Evolutionary conservation across 2,329 filamentous ascomycete genomes (phyloP), one percentile per base, ranked within the genome.

Genomic region (Knufia fluminis): DNA sequence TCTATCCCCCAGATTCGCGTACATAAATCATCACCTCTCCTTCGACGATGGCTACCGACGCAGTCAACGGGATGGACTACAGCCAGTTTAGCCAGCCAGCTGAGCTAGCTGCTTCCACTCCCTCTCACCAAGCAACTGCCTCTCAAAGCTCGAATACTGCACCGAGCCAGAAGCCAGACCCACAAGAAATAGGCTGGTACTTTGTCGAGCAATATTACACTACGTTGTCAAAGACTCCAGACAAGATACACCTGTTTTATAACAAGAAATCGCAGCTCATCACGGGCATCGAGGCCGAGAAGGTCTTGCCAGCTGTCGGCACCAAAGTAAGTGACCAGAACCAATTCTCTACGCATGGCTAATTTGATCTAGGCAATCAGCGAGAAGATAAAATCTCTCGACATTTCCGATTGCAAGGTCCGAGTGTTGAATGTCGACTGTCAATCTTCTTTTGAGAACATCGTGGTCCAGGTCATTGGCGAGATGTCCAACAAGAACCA

Each of bases 141-240:
- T 58, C 56, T 45, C 57, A 59, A 35, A 56, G 56, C 51, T 57
- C 56, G 14, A 53, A 53, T 26, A 23, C 48, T 14, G 50, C 57
- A 24, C 54, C 54, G 12, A 48, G 52, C 24, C 48, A 58, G 41
- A 46, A 62, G 20, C 71, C 60, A 14, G 52, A 77, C 80, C 55
- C 74, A 73, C 61, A 96, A 95, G 75, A 97, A 73, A 89, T 98
- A 59, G 92, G 89, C 69, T 98, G 92, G 92, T 97, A 91, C 74
- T 98, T 98, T 61, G 92, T 98, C 52, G 90, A 97, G 78, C 89
- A 95, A 71, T 98, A 96, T 77, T 98, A 98, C 73, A 97, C 87
- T 60, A 98, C 89, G 54, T 74, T 98, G 64, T 96, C 90, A 80
- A 90, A 91, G 71, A 86, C 76, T 58, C 90, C 92, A 19, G 89